These are phyloP conservation scores for Diplodia mutila DNA, from an alignment of 2,329 filamentous ascomycete species.

Conservation along the genomic window DNA sequence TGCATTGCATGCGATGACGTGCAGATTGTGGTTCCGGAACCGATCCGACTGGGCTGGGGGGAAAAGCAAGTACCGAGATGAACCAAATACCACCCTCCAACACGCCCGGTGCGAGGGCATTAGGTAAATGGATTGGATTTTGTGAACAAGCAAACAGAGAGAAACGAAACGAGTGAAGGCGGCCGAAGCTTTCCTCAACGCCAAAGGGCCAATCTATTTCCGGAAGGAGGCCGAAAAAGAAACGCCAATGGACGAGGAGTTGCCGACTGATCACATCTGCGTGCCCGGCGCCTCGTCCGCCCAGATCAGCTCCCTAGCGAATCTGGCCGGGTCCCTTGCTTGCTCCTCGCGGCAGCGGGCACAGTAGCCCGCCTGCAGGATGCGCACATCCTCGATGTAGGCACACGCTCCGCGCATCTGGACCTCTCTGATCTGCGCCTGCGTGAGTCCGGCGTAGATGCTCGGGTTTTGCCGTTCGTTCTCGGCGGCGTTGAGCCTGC, in stretches of 20 bases:
- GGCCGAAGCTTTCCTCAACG: neutral
- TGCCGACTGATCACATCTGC: neutral
- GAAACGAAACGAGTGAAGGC: neutral
- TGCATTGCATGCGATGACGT: slow-evolving; percentile 21
- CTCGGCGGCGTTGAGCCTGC: slow-evolving; percentile 13
- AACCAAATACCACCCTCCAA: neutral
- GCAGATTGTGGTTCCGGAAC: slow-evolving; percentile 17
- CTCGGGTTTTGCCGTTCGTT: neutral
- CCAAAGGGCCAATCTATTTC: neutral
- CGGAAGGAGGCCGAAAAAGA: neutral
- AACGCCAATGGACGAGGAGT: neutral
- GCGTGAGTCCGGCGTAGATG: neutral
- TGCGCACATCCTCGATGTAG: slow-evolving; percentile 24
- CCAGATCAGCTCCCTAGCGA: slow-evolving; percentile 21
- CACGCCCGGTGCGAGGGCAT: neutral
- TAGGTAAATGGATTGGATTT: neutral
- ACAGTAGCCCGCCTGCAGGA: slow-evolving; percentile 22
- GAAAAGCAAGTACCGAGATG: neutral
- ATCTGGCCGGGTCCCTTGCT: slow-evolving; percentile 7
- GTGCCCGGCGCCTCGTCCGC: slow-evolving; percentile 18
- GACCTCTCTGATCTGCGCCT: neutral
- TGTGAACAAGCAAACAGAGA: neutral
- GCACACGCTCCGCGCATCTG: slow-evolving; percentile 24
- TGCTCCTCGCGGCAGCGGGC: slow-evolving; percentile 16
- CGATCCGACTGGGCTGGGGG: slow-evolving; percentile 14